Percentiles rank a stretch among this genome's conserved stretches.
These are phyloP conservation scores for Stereum hirsutum DNA, from an alignment of 1,284 basidiomycete species.

Conservation along the genomic window DNA sequence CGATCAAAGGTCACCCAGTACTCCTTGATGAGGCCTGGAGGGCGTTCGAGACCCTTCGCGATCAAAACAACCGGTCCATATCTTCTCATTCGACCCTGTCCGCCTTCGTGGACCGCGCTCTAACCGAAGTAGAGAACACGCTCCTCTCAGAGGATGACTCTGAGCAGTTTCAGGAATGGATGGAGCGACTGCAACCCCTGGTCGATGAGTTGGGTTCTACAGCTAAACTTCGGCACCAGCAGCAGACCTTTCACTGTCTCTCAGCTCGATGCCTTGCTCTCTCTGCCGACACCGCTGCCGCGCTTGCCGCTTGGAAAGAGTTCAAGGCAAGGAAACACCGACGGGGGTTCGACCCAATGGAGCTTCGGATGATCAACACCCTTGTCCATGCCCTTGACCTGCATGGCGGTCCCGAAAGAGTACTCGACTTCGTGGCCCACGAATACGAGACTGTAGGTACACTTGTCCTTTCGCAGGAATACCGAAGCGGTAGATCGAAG, in stretches of 20 bases:
- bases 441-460: slow-evolving; percentile 31
- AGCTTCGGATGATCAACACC: slow-evolving; percentile 28
- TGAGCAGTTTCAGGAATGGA: slow-evolving; percentile 4
- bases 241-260: slow-evolving; percentile 20
- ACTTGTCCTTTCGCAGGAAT: slow-evolving; percentile 2
- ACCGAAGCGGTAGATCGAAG: not conserved
- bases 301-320: slow-evolving; percentile 18
- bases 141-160: not conserved
- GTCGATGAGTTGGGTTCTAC: slow-evolving; percentile 11
- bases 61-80: not conserved
- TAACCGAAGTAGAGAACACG: slow-evolving; percentile 6
- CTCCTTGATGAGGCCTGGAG: slow-evolving; percentile 9
- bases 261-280: slow-evolving; percentile 25
- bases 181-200: slow-evolving; percentile 1
- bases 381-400: slow-evolving; percentile 30
- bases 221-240: slow-evolving; percentile 10
- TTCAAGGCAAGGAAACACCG: slow-evolving; percentile 15
- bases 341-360: slow-evolving; percentile 13
- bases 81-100: slow-evolving; percentile 1
- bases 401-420: slow-evolving; percentile 24
- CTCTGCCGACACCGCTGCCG: slow-evolving; percentile 24
- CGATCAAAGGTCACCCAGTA: slow-evolving; percentile 6
- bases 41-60: slow-evolving; percentile 6
- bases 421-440: slow-evolving; percentile 33
- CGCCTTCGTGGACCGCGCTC: slow-evolving; percentile 10